Evolutionary conservation across 108 stramenopile species (phyloP).

Genomic region (Nitzschia inconspicua): DNA sequence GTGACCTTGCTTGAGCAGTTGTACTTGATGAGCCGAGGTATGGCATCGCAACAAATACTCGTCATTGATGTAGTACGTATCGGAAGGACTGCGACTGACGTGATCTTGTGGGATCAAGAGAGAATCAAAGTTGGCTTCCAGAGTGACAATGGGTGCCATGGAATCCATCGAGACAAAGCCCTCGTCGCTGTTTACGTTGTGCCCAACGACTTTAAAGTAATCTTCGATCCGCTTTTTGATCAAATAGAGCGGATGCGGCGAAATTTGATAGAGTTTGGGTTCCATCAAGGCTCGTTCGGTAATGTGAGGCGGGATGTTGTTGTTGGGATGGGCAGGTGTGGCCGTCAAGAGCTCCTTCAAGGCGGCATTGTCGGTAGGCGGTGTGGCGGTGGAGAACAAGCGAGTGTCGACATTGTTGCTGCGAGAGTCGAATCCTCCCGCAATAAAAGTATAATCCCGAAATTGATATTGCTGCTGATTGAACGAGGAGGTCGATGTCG

Average conservation of each 20-base stretch:
- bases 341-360: not conserved
- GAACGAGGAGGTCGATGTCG: too few relatives aligned
- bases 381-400: not conserved
- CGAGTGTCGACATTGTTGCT: not conserved
- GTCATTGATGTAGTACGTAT: constrained; percentile 91
- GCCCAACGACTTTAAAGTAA: constrained; percentile 52
- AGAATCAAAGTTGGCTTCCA: constrained; percentile 56
- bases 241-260: constrained; percentile 83
- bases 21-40: constrained; percentile 91
- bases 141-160: constrained; percentile 57
- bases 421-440: not conserved
- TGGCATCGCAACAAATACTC: constrained; percentile 85
- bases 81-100: constrained; percentile 72
- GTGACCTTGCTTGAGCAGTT: constrained; percentile 57
- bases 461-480: too few relatives aligned
- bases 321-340: constrained; percentile 24
- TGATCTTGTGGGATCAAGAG: constrained; percentile 85
- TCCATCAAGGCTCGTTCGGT: constrained; percentile 44
- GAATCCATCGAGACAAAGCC: constrained; percentile 36
- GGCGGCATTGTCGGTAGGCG: not conserved
- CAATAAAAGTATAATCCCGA: too few relatives aligned
- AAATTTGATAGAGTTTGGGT: constrained; percentile 13
- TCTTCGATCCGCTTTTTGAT: constrained; percentile 84
- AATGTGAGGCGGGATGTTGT: constrained; percentile 83
- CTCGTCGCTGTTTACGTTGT: too few relatives aligned